Evolutionary conservation across 768 basidiomycete species (phyloP).

Genomic region (Lentinula aciculospora): DNA sequence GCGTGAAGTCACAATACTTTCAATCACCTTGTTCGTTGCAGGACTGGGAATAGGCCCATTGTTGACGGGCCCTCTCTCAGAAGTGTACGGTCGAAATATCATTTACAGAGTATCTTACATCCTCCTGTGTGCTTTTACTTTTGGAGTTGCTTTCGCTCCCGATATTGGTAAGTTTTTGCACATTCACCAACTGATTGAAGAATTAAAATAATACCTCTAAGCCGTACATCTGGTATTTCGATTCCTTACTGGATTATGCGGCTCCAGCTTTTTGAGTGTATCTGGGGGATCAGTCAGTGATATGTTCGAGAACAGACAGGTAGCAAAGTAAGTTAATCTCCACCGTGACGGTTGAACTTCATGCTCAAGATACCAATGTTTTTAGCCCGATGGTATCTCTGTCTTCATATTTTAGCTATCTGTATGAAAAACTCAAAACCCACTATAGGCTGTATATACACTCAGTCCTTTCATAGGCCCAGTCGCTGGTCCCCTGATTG

Average conservation of each 20-base stretch:
- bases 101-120: conserved; percentile 60
- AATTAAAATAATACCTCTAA: conserved; percentile 18
- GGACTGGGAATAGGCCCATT: conserved; percentile 52
- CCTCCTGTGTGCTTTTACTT: conserved; percentile 57
- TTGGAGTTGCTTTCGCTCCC: conserved; percentile 70
- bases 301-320: conserved; percentile 47
- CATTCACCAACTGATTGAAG: neutral
- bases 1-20: conserved; percentile 42
- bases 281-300: conserved; percentile 53
- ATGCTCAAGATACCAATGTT: neutral
- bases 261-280: conserved; percentile 52
- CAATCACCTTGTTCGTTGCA: conserved; percentile 51
- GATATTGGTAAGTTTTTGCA: conserved; percentile 42
- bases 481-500: conserved; percentile 49
- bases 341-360: neutral
- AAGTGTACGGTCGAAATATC: conserved; percentile 61
- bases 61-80: conserved; percentile 47
- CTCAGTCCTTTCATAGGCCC: conserved; percentile 48
- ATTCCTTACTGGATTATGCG: conserved; percentile 51
- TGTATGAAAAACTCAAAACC: neutral
- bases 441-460: conserved; percentile 53
- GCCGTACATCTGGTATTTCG: conserved; percentile 58
- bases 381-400: neutral
- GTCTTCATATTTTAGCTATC: neutral
- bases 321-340: conserved; percentile 53